phyloP scores from a whole-genome alignment of 495 filamentous ascomycete genomes.

The Tuber magnatum region DNA sequence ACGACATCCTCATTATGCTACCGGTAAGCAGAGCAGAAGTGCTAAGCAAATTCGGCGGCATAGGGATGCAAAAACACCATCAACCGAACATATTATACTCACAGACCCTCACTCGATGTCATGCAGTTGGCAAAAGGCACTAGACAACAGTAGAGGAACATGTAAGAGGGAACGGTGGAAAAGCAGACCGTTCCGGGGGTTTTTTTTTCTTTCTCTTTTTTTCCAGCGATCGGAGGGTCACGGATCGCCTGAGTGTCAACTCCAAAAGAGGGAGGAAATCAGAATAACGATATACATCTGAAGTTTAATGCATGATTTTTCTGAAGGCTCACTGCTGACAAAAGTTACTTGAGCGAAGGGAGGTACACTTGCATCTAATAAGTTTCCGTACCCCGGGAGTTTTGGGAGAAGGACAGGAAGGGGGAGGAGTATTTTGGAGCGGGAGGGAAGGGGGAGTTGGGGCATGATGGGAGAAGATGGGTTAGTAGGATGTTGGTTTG shows the following conservation, averaged over 20 bases:
- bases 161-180: not conserved
- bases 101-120: not conserved
- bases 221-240: not conserved
- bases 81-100: not conserved
- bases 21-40: not conserved
- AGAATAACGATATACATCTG: not conserved
- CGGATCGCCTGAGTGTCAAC: not conserved
- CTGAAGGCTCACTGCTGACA: too few species aligned
- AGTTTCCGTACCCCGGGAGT: too few species aligned
- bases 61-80: not conserved
- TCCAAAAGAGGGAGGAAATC: not conserved
- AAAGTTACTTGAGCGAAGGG: too few species aligned
- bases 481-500: too few species aligned
- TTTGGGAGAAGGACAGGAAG: too few species aligned
- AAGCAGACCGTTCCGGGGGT: not conserved
- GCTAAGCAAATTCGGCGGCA: not conserved
- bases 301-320: too few species aligned
- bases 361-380: too few species aligned
- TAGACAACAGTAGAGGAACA: not conserved
- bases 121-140: not conserved
- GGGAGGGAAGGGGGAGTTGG: too few species aligned
- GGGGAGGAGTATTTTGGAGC: too few species aligned
- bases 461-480: too few species aligned
- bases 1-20: not conserved
- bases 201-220: too few species aligned